Evolutionary conservation across 1,139 yeast genomes (phyloP).

Genomic region (Yamadazyma sp.): DNA sequence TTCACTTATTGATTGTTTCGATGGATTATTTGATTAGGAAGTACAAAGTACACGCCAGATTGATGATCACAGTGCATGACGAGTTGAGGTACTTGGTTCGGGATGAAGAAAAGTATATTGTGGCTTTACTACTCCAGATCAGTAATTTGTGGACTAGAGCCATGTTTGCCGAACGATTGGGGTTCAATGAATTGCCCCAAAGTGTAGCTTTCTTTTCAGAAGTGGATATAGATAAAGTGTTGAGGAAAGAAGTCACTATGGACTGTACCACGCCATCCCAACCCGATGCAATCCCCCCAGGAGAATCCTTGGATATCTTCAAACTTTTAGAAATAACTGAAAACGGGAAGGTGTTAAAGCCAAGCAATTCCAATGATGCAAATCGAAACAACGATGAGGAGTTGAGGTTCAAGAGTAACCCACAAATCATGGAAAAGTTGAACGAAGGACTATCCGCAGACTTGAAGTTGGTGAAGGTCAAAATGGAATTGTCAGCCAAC

Average conservation of each 20-base stretch:
- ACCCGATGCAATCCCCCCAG: conserved; percentile 68
- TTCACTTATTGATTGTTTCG: conserved; percentile 79
- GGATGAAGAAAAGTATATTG: conserved; percentile 69
- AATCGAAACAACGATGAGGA: conserved; percentile 12
- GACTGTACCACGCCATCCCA: conserved; percentile 92
- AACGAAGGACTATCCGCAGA: conserved; percentile 20
- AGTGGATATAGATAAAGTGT: conserved; percentile 83
- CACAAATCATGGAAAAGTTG: conserved; percentile 24
- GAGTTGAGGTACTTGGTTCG: conserved; percentile 82
- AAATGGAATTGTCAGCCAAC: conserved; percentile 30
- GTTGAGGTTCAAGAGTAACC: conserved; percentile 20
- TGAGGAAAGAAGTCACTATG: conserved; percentile 85
- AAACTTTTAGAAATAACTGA: conserved; percentile 39
- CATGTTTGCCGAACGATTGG: conserved; percentile 90
- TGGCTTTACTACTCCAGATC: conserved; percentile 82
- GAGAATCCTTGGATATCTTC: conserved; percentile 69
- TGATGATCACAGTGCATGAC: conserved; percentile 90
- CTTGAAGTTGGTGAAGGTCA: conserved; percentile 23
- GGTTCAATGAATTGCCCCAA: conserved; percentile 87
- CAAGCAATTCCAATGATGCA: conserved; percentile 11
- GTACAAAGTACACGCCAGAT: conserved; percentile 73
- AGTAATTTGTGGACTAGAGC: conserved; percentile 96
- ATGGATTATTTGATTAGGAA: conserved; percentile 78
- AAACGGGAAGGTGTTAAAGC: conserved; percentile 20
- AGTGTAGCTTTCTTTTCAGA: conserved; percentile 95